phyloP scores from a whole-genome alignment of 176 grass and related monocot species.

The Rhynchospora pubera region DNA sequence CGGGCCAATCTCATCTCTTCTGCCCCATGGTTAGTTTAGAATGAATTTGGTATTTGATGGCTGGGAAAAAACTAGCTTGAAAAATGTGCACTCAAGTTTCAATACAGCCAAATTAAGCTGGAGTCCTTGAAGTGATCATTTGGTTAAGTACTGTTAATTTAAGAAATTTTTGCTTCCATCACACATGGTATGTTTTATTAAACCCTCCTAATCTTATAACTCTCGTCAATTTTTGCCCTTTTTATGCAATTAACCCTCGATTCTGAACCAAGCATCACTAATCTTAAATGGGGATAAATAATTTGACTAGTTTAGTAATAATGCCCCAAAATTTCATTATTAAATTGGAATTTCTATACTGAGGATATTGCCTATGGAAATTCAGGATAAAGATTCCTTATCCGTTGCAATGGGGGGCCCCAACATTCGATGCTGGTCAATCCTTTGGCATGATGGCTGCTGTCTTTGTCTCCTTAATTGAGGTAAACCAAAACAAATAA shows the following conservation, averaged over 20 bases:
- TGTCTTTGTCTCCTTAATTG: conserved; percentile 84
- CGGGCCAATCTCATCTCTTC: conserved; percentile 78
- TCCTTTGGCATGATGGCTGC: conserved; percentile 97
- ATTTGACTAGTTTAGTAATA: not conserved
- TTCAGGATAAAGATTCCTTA: conserved; percentile 93
- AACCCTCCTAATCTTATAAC: too few species aligned
- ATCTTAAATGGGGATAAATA: not conserved
- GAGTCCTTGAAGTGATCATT: not conserved
- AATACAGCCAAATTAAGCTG: not conserved
- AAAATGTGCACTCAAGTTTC: not conserved
- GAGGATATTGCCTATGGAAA: not conserved
- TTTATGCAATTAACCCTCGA: not conserved
- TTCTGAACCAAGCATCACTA: not conserved
- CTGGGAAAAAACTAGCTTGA: not conserved
- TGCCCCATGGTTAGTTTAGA: conserved; percentile 54
- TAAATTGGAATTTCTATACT: not conserved
- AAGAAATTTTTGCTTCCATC: not conserved
- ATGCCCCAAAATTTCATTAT: not conserved
- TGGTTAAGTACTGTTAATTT: not conserved
- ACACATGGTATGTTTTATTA: too few species aligned
- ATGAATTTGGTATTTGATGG: not conserved
- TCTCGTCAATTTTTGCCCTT: not conserved
- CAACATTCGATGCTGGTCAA: conserved; percentile 86
- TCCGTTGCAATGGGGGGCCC: conserved; percentile 92
- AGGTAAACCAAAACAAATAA: conserved; percentile 39